Evolutionary conservation across 2,329 filamentous ascomycete species (phyloP), one percentile per base, ranked within the genome.

Genomic region (Blastomyces percursus): DNA sequence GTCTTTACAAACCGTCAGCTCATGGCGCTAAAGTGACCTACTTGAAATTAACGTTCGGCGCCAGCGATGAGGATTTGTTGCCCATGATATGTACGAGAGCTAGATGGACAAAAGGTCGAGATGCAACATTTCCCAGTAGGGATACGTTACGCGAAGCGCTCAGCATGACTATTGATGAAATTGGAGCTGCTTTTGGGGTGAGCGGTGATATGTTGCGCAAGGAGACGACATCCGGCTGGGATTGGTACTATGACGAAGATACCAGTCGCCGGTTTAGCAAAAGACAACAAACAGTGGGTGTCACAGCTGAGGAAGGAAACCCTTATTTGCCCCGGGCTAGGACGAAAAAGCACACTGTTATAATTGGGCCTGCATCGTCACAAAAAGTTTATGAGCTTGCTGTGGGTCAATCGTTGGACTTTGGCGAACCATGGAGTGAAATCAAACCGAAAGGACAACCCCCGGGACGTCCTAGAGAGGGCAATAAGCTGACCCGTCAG

Each of bases 91-190:
- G 76, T 65, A 77, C 79, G 19, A 76, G 80, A 61, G 78, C 82
- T 61, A 74, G 76, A 57, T 86, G 83, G 83, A 69, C 64, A 35
- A 65, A 68, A 38, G 73, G 73, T 0, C 66, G 75, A 11, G 79
- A 85, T 64, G 74, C 78, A 12, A 79, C 79, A 2, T 74, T 85
- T 51, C 84, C 83, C 3, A 78, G 74, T 62, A 76, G 79, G 11
- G 67, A 68, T 48, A 74, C 72, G 19, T 66, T 78, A 64, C 69
- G 73, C 56, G 65, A 65, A 59, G 66, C 64, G 66, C 67, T 66
- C 62, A 65, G 42, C 60, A 64, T 68, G 72, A 66, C 64, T 61
- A 67, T 67, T 69, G 79, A 69, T 71, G 75, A 64, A 63, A 81
- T 71, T 67, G 76, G 66, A 62, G 72, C 65, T 56, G 78, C 76